A percentile compares a stretch with the other conserved stretches of the same genome.
phyloP scores from a whole-genome alignment of 805 yeast genomes.

The Debaryomyces tyrocola region DNA sequence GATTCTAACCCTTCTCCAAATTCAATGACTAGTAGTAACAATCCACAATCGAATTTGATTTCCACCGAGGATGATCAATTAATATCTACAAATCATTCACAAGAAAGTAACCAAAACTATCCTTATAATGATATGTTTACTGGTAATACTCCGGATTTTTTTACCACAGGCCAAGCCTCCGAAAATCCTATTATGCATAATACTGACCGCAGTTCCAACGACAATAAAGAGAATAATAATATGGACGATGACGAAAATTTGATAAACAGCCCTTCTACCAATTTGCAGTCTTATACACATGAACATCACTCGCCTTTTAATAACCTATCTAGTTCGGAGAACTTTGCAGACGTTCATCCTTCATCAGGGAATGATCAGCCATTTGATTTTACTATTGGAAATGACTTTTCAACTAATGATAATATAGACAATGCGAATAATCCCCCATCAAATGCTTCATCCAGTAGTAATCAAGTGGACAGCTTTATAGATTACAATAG shows the following conservation, averaged over 20 bases:
- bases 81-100: constrained; percentile 2
- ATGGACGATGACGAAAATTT: constrained; percentile 5
- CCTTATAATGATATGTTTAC: constrained; percentile 18
- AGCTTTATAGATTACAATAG: constrained; percentile 25
- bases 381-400: constrained; percentile 8
- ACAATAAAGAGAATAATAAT: neutral
- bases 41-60: constrained; percentile 2
- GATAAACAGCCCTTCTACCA: constrained; percentile 11
- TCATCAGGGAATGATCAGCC: constrained; percentile 6
- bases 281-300: constrained; percentile 14
- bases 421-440: constrained; percentile 7
- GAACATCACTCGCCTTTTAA: constrained; percentile 9
- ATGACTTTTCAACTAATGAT: constrained; percentile 7
- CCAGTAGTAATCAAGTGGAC: constrained; percentile 15
- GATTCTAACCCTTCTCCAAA: constrained; percentile 19
- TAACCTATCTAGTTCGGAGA: neutral
- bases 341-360: neutral
- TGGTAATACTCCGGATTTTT: constrained; percentile 23
- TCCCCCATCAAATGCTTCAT: constrained; percentile 4
- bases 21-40: constrained; percentile 11
- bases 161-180: constrained; percentile 16
- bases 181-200: constrained; percentile 2
- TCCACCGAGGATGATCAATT: neutral
- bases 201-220: neutral
- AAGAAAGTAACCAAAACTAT: constrained; percentile 6